These are phyloP conservation scores for Gossypium davidsonii DNA, from an alignment of 441 rosid genomes.

Conservation along the genomic window DNA sequence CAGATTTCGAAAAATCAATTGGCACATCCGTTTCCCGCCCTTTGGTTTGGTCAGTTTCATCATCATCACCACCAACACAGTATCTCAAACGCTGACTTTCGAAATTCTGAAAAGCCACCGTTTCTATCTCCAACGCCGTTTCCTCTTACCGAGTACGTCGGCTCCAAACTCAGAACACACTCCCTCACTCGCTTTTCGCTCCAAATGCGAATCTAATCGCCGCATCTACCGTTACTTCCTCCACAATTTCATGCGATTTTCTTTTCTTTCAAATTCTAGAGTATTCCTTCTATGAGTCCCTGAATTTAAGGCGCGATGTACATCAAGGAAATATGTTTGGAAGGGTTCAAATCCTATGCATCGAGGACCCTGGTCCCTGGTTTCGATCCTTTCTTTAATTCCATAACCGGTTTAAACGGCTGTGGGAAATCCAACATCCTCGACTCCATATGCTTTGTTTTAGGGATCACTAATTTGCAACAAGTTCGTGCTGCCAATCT, in stretches of 20 bases:
- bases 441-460: conserved; percentile 91
- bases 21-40: conserved; percentile 3
- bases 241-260: neutral
- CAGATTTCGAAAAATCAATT: neutral
- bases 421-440: conserved; percentile 94
- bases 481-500: conserved; percentile 96
- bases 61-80: neutral
- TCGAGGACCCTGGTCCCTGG: conserved; percentile 86
- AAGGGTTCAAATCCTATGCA: conserved; percentile 94
- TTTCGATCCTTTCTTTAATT: conserved; percentile 86
- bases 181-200: neutral
- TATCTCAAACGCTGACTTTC: neutral
- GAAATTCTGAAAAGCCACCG: neutral
- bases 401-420: conserved; percentile 89
- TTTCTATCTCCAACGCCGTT: neutral
- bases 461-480: conserved; percentile 93
- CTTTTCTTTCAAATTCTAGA: conserved; percentile 7
- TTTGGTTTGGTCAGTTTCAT: neutral
- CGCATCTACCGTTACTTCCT: neutral
- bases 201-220: neutral
- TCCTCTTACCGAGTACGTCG: conserved; percentile 8
- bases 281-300: neutral
- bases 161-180: neutral
- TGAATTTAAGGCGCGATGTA: conserved; percentile 34
- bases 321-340: conserved; percentile 80